These are phyloP conservation scores for Nepenthes alata DNA, from an alignment of 179 eudicot genomes.

Conservation along the genomic window DNA sequence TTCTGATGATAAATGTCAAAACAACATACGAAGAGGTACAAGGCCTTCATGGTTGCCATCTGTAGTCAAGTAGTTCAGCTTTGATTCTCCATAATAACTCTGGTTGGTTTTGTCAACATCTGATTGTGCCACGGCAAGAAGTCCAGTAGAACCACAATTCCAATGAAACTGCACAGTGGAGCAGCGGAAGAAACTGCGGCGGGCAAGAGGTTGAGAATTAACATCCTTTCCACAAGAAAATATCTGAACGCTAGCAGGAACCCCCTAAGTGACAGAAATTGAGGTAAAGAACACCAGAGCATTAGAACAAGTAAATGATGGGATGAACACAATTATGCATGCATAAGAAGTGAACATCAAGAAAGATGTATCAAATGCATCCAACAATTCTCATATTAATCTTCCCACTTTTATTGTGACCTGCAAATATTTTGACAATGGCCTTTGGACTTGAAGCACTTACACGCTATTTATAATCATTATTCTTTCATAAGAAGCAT, in stretches of 20 bases:
- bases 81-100: conserved; percentile 97
- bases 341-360: no score
- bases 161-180: conserved; percentile 75
- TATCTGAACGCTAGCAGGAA: conserved; percentile 93
- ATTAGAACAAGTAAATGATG: no score
- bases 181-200: conserved; percentile 89
- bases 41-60: conserved; percentile 87
- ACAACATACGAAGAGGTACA: conserved; percentile 72
- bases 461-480: no score
- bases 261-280: conserved; percentile 43
- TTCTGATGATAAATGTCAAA: conserved; percentile 4
- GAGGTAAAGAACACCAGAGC: not conserved
- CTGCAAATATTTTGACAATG: no score
- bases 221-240: conserved; percentile 51
- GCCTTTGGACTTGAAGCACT: no score
- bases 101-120: conserved; percentile 97
- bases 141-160: conserved; percentile 84
- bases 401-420: no score
- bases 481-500: no score
- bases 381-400: no score
- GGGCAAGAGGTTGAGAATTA: conserved; percentile 65
- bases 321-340: no score
- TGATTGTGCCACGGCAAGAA: conserved; percentile 79
- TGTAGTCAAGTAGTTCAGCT: conserved; percentile 72
- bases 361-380: no score